These are phyloP conservation scores for Hymenoscyphus scutula DNA, from an alignment of 2,329 filamentous ascomycete genomes.

Conservation along the genomic window DNA sequence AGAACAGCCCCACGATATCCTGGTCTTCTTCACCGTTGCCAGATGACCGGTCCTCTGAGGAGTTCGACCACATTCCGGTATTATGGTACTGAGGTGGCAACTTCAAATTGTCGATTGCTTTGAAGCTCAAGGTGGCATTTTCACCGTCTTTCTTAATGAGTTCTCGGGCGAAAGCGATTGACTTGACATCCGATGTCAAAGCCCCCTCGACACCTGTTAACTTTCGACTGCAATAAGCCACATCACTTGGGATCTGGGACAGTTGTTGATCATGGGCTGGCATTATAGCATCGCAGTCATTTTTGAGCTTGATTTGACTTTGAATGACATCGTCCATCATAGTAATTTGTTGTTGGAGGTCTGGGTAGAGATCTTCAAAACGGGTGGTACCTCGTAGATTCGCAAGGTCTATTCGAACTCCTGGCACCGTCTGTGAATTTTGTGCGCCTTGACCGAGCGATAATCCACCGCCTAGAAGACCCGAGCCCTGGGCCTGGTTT, in stretches of 20 bases:
- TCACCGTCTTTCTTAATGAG: constrained; percentile 63
- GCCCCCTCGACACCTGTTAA: constrained; percentile 62
- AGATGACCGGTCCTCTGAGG: constrained; percentile 39
- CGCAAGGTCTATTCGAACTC: constrained; percentile 74
- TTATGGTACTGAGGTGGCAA: constrained; percentile 58
- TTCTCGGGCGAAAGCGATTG: constrained; percentile 55
- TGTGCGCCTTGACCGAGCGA: constrained; percentile 47
- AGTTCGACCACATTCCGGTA: constrained; percentile 42
- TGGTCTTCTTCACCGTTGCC: constrained; percentile 46
- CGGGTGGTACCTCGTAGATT: constrained; percentile 84
- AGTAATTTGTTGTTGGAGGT: constrained; percentile 75
- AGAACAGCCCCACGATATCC: constrained; percentile 64
- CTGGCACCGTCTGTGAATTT: constrained; percentile 59
- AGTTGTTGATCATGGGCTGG: constrained; percentile 62
- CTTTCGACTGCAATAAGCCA: constrained; percentile 60
- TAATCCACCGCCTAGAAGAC: constrained; percentile 34
- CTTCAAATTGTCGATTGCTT: constrained; percentile 71
- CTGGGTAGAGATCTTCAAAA: constrained; percentile 84
- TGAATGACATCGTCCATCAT: constrained; percentile 77
- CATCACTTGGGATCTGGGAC: constrained; percentile 62
- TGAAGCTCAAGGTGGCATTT: constrained; percentile 69
- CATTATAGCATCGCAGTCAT: constrained; percentile 71
- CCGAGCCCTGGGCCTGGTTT: constrained; percentile 20
- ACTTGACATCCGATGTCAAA: constrained; percentile 59
- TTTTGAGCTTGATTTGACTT: constrained; percentile 73